Percentiles rank a stretch among this genome's conserved stretches.
Conservation (phyloP, 352 stramenopile species). For the Peronospora belbahrii region DNA sequence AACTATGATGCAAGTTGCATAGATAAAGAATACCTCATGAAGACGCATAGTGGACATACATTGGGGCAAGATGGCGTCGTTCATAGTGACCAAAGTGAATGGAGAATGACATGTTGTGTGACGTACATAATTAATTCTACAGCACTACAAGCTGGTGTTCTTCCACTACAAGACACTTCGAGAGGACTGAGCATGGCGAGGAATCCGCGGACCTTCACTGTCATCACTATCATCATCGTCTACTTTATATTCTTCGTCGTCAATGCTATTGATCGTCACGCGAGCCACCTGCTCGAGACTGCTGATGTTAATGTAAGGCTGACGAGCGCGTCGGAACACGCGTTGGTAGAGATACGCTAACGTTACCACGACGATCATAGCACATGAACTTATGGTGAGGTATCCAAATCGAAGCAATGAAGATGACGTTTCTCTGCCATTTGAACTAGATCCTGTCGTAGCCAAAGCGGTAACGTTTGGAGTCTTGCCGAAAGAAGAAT, state of each 20-base stretch:
- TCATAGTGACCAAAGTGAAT: constrained; percentile 16
- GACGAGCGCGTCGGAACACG: constrained; percentile 47
- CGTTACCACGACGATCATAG: constrained; percentile 50
- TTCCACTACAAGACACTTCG: constrained; percentile 15
- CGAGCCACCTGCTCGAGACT: constrained; percentile 25
- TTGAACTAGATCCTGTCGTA: constrained; percentile 15
- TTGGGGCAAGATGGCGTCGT: constrained; percentile 41
- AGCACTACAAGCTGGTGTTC: constrained; percentile 3
- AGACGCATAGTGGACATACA: constrained; percentile 54
- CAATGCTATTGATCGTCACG: constrained; percentile 16
- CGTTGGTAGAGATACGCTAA: constrained; percentile 63
- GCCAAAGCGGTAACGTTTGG: constrained; percentile 14
- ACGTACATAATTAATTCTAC: constrained; percentile 9
- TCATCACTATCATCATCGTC: constrained; percentile 39
- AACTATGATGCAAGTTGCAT: no score
- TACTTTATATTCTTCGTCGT: constrained; percentile 24
- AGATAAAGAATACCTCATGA: constrained; percentile 38
- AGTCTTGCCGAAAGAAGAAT: constrained; percentile 3
- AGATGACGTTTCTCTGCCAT: constrained; percentile 14
- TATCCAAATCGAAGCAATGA: constrained; percentile 57
- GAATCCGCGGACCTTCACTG: constrained; percentile 14
- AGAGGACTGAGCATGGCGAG: constrained; percentile 26
- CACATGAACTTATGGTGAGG: constrained; percentile 52
- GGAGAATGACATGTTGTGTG: constrained; percentile 2
- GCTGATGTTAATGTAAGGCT: constrained; percentile 73